phyloP scores from a whole-genome alignment of 306 rosid species.

The Castanea crenata region DNA sequence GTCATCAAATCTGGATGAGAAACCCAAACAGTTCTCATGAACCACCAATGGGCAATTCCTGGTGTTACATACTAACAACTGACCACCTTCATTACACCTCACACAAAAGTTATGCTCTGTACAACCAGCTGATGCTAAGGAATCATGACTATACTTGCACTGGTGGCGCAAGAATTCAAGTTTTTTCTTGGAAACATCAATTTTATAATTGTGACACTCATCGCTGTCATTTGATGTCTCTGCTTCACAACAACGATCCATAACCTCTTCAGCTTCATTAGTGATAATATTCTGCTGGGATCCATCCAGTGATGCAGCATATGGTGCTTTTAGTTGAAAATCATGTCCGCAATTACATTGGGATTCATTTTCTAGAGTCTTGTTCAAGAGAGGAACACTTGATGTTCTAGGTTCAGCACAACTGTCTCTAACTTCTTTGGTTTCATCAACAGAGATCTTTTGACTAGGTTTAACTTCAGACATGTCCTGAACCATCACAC shows the following conservation, averaged over 20 bases:
- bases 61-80: conserved; percentile 50
- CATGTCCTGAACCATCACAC: background rate
- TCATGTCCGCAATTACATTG: conserved; percentile 23
- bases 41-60: conserved; percentile 55
- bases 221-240: conserved; percentile 31
- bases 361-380: conserved; percentile 9
- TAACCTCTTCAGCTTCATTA: conserved; percentile 31
- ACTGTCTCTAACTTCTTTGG: conserved; percentile 9
- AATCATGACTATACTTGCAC: conserved; percentile 25
- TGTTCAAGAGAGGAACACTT: conserved; percentile 13
- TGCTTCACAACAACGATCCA: conserved; percentile 26
- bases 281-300: conserved; percentile 29
- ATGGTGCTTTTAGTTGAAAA: conserved; percentile 24
- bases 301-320: conserved; percentile 19
- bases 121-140: conserved; percentile 22
- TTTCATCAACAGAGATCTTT: conserved; percentile 4
- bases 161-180: conserved; percentile 42
- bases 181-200: conserved; percentile 40
- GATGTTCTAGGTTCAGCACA: conserved; percentile 16
- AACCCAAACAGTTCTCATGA: conserved; percentile 64
- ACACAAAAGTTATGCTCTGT: conserved; percentile 34
- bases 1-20: conserved; percentile 33
- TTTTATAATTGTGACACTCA: conserved; percentile 32
- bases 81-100: conserved; percentile 58
- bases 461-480: conserved; percentile 1